Percentiles rank a stretch among this genome's conserved stretches.
phyloP scores from a whole-genome alignment of 1,284 basidiomycete genomes.

The Lignosus rhinocerotis region DNA sequence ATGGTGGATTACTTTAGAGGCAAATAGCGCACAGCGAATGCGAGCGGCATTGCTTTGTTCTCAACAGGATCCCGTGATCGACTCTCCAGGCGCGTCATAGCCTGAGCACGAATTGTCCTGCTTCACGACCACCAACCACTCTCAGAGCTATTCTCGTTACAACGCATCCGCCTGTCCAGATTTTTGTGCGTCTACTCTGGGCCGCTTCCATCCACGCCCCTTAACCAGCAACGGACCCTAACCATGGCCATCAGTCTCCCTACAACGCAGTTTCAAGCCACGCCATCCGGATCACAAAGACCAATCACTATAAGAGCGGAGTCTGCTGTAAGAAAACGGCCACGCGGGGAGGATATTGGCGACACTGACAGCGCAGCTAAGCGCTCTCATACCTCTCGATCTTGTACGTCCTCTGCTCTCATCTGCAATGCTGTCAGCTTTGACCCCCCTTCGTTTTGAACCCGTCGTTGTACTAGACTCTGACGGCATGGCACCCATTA shows the following conservation, averaged over 20 bases:
- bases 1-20: too few species aligned
- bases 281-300: too few species aligned
- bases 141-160: not conserved
- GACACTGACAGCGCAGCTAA: not conserved
- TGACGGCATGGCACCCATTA: not conserved
- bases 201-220: not conserved
- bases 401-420: not conserved
- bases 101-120: not conserved
- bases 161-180: too few species aligned
- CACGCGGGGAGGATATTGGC: not conserved
- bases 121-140: not conserved
- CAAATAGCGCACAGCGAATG: not conserved
- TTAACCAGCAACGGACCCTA: not conserved
- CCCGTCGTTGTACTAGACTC: not conserved
- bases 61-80: not conserved
- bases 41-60: not conserved
- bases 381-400: not conserved
- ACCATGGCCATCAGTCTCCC: not conserved
- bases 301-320: too few species aligned
- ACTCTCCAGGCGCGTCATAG: not conserved
- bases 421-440: not conserved
- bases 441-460: not conserved
- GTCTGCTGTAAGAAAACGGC: too few species aligned
- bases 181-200: too few species aligned
- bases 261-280: not conserved